A percentile compares a stretch with the other conserved stretches of the same genome.
phyloP scores from a whole-genome alignment of 768 basidiomycete species.

The Hypholoma fasciculare region DNA sequence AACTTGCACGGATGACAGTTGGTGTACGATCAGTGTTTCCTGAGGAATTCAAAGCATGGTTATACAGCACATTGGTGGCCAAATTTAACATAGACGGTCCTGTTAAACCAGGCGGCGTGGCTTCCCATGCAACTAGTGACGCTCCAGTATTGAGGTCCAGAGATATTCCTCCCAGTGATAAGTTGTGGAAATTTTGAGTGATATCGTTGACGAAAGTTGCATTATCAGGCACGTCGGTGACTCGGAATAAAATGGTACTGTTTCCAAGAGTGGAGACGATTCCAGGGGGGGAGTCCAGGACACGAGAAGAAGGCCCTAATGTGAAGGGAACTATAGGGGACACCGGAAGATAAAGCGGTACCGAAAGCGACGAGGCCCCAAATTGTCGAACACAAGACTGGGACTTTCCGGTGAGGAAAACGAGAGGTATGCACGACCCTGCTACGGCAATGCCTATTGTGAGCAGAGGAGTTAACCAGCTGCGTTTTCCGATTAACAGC shows the following conservation, averaged over 20 bases:
- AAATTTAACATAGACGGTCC: slow-evolving; percentile 69
- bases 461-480: slow-evolving; percentile 67
- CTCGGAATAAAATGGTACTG: slow-evolving; percentile 32
- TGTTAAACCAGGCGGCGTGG: slow-evolving; percentile 53
- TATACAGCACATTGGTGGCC: slow-evolving; percentile 66
- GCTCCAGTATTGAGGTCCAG: slow-evolving; percentile 49
- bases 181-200: slow-evolving; percentile 47
- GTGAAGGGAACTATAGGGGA: slow-evolving; percentile 38
- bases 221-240: slow-evolving; percentile 52
- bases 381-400: slow-evolving; percentile 51
- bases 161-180: slow-evolving; percentile 71
- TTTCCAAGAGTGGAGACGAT: slow-evolving; percentile 48
- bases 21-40: slow-evolving; percentile 36
- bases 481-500: slow-evolving; percentile 57
- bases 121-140: slow-evolving; percentile 73
- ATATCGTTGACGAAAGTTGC: slow-evolving; percentile 59
- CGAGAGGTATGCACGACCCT: slow-evolving; percentile 66
- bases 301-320: slow-evolving; percentile 29
- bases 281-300: slow-evolving; percentile 56
- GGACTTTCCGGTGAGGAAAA: slow-evolving; percentile 55
- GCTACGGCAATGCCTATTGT: slow-evolving; percentile 54
- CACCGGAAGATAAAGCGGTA: slow-evolving; percentile 57
- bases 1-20: slow-evolving; percentile 58
- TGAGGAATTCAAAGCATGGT: slow-evolving; percentile 56
- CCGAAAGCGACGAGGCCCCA: slow-evolving; percentile 26